Conservation (phyloP, 139 green algal species). For the Ostreobium quekettii region DNA sequence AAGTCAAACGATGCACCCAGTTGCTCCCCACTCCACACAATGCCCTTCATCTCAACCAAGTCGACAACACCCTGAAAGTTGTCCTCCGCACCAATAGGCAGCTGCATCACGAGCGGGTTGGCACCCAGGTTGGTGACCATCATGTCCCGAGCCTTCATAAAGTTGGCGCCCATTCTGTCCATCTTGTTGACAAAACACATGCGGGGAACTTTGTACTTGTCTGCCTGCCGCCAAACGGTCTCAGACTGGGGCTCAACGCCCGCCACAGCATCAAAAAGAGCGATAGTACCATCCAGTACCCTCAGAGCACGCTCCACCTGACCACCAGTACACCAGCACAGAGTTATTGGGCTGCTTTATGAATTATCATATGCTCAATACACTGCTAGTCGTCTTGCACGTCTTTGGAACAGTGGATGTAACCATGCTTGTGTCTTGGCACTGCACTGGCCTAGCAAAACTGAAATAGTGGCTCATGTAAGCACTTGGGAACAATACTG, state of each 20-base stretch:
- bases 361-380: background rate
- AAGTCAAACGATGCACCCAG: conserved; percentile 86
- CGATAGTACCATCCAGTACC: conserved; percentile 96
- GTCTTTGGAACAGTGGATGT: too few species aligned
- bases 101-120: conserved; percentile 66
- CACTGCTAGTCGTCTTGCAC: too few species aligned
- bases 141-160: conserved; percentile 67
- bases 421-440: too few species aligned
- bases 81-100: conserved; percentile 92
- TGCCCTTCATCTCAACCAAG: conserved; percentile 94
- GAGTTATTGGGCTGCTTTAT: background rate
- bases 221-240: conserved; percentile 97
- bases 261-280: conserved; percentile 90
- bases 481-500: too few species aligned
- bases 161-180: conserved; percentile 98
- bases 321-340: conserved; percentile 6
- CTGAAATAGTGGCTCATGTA: too few species aligned
- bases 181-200: conserved; percentile 99
- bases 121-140: conserved; percentile 82
- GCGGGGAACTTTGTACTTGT: conserved; percentile 92
- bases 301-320: conserved; percentile 96
- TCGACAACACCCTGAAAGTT: conserved; percentile 89
- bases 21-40: conserved; percentile 90
- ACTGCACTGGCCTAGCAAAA: too few species aligned
- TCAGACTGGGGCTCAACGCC: conserved; percentile 97